A percentile compares a stretch with the other conserved stretches of the same genome.
Conservation (phyloP, 2,329 filamentous ascomycete genomes). For the Metarhizium album region DNA sequence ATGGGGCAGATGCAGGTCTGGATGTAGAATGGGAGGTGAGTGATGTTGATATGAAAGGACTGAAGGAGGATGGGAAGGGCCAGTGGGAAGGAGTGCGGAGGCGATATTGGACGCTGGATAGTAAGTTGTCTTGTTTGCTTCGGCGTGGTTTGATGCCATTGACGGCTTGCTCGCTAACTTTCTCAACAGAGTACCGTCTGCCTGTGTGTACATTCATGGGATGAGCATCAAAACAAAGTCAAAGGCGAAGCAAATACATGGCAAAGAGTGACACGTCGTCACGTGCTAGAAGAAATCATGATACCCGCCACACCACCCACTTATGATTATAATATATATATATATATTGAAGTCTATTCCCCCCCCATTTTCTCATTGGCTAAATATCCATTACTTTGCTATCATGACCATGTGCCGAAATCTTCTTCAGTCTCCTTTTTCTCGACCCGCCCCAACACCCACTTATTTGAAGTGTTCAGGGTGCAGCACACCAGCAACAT, state of each 20-base stretch:
- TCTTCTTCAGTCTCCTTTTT: slow-evolving; percentile 3
- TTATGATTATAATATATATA: neutral
- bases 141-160: slow-evolving; percentile 1
- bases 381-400: neutral
- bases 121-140: slow-evolving; percentile 20
- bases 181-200: slow-evolving; percentile 50
- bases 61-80: slow-evolving; percentile 56
- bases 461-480: slow-evolving; percentile 45
- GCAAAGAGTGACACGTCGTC: neutral
- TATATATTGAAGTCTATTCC: neutral
- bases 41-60: slow-evolving; percentile 53
- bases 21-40: slow-evolving; percentile 81
- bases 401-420: neutral
- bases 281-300: neutral
- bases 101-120: slow-evolving; percentile 80
- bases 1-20: slow-evolving; percentile 77
- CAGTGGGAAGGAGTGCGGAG: slow-evolving; percentile 85
- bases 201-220: slow-evolving; percentile 66
- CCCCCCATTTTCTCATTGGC: neutral
- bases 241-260: neutral
- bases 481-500: slow-evolving; percentile 52
- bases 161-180: neutral
- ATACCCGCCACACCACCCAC: neutral
- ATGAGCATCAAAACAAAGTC: slow-evolving; percentile 23
- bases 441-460: neutral